A percentile compares a stretch with the other conserved stretches of the same genome.
phyloP scores from a whole-genome alignment of 1,139 yeast genomes.

The Waltiozyma sp. region DNA sequence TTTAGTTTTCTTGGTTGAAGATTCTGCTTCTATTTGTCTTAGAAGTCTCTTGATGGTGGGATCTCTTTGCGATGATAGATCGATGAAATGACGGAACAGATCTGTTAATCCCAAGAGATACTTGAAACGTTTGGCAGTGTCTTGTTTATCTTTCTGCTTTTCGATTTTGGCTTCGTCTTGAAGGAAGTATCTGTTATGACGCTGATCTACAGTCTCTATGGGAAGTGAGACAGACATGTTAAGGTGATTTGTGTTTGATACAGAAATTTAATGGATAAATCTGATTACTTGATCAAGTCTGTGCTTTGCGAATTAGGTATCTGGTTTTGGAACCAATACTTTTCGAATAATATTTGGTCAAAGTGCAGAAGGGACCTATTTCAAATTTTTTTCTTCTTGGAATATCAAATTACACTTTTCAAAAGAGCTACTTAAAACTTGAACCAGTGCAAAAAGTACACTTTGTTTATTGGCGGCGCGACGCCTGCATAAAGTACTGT shows the following conservation, averaged over 20 bases:
- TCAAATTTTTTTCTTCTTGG: not conserved
- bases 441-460: not conserved
- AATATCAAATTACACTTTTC: not conserved
- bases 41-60: constrained; percentile 48
- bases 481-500: not conserved
- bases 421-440: not conserved
- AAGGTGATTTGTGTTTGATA: not conserved
- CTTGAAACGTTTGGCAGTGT: constrained; percentile 69
- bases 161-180: constrained; percentile 44
- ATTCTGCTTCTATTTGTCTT: constrained; percentile 39
- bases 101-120: constrained; percentile 78
- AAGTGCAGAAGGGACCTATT: not conserved
- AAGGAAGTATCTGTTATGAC: constrained; percentile 38
- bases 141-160: constrained; percentile 46
- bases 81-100: constrained; percentile 80
- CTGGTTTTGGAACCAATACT: too few species aligned
- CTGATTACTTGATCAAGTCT: too few species aligned
- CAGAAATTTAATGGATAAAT: not conserved
- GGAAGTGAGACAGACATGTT: not conserved
- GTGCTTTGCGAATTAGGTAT: too few species aligned
- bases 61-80: constrained; percentile 68
- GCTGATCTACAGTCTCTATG: constrained; percentile 25
- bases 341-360: too few species aligned
- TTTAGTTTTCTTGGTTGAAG: constrained; percentile 19
- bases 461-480: not conserved